A percentile compares a stretch with the other conserved stretches of the same genome.
Evolutionary conservation across 805 yeast species (phyloP).

Genomic region (Wickerhamiella qilinensis): DNA sequence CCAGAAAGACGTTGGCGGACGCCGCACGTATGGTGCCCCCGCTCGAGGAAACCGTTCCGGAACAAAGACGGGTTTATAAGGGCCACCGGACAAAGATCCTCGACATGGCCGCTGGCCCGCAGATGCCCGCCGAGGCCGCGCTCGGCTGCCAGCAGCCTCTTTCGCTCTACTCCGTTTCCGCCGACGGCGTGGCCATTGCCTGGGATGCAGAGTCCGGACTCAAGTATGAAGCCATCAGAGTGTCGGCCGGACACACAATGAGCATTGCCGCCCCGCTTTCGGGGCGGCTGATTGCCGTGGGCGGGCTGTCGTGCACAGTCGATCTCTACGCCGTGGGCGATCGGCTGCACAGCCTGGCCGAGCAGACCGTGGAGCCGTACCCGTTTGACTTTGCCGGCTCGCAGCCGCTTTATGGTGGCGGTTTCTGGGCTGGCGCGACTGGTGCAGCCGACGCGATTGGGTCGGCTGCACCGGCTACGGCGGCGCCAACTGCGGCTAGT

Average conservation of each 20-base stretch:
- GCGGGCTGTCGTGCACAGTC: slow-evolving; percentile 13
- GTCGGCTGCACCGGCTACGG: too few relatives aligned
- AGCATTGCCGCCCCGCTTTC: slow-evolving; percentile 4
- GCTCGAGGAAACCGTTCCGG: not conserved
- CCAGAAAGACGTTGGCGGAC: not conserved
- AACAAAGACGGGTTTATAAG: not conserved
- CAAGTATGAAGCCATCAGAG: slow-evolving; percentile 10
- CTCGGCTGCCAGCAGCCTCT: not conserved
- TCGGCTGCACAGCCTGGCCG: slow-evolving; percentile 1
- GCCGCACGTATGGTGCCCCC: not conserved
- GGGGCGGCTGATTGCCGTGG: slow-evolving; percentile 10
- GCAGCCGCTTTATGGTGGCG: too few relatives aligned
- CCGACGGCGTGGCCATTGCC: slow-evolving; percentile 8
- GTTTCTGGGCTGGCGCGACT: too few relatives aligned
- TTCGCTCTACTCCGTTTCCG: slow-evolving; percentile 5
- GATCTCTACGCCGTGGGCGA: slow-evolving; percentile 11
- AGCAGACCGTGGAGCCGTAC: not conserved
- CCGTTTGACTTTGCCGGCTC: not conserved
- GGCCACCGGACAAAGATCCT: not conserved
- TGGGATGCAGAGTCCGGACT: slow-evolving; percentile 10
- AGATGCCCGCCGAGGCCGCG: not conserved
- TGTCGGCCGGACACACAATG: slow-evolving; percentile 9
- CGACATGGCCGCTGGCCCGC: not conserved
- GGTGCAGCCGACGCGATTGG: too few relatives aligned
- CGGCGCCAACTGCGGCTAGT: too few relatives aligned